phyloP scores from a whole-genome alignment of 1,139 yeast genomes.

The Pichia sp. region DNA sequence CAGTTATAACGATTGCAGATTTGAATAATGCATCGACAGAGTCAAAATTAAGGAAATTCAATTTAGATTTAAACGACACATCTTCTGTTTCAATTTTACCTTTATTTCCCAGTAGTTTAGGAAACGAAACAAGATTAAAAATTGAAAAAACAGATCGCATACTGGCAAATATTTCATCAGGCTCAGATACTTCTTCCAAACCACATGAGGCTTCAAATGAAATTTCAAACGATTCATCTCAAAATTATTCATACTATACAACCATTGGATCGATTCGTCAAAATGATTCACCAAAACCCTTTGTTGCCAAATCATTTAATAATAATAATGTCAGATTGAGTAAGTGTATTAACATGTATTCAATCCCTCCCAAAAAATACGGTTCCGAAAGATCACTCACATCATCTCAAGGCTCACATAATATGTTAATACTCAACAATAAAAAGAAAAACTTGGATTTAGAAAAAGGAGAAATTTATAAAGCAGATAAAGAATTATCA shows the following conservation, averaged over 20 bases:
- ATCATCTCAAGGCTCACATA: not conserved
- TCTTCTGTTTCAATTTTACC: constrained; percentile 7
- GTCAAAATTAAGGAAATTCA: constrained; percentile 1
- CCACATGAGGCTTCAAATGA: not conserved
- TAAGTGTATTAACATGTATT: not conserved
- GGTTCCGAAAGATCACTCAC: not conserved
- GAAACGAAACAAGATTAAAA: not conserved
- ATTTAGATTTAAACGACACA: constrained; percentile 6
- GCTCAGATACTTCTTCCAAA: not conserved
- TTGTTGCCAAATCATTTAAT: not conserved
- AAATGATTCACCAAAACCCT: not conserved
- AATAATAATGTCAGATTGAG: not conserved
- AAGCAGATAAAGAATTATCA: not conserved
- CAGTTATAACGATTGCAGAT: not conserved
- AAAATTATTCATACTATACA: not conserved
- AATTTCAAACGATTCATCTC: not conserved
- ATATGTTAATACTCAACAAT: not conserved
- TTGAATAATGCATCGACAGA: not conserved
- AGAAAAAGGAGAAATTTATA: not conserved
- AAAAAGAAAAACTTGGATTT: not conserved
- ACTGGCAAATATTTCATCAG: not conserved
- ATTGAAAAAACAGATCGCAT: not conserved
- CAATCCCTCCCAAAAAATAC: not conserved
- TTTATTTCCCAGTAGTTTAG: not conserved
- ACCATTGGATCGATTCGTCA: not conserved